Percentiles rank a stretch among this genome's conserved stretches.
phyloP scores from a whole-genome alignment of 1,284 basidiomycete genomes.

The Melanopsichium pennsylvanicum region DNA sequence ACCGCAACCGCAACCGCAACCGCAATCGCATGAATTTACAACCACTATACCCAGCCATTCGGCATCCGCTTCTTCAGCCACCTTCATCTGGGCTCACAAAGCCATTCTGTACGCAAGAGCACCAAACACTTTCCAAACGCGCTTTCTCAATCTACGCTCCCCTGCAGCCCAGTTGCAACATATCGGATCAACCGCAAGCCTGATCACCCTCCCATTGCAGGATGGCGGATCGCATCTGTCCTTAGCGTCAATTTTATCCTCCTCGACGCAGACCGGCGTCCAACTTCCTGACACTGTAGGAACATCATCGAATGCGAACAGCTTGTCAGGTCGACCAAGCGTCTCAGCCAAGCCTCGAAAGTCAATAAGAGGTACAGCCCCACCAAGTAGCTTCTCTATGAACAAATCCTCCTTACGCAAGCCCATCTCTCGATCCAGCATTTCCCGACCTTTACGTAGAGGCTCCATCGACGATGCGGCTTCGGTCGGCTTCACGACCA shows the following conservation, averaged over 20 bases:
- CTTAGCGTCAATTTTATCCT: conserved; percentile 7
- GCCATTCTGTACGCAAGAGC: conserved; percentile 93
- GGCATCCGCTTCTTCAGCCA: background rate
- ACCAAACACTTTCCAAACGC: conserved; percentile 55
- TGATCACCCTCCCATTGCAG: conserved; percentile 46
- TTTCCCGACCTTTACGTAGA: conserved; percentile 35
- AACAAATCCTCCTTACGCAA: conserved; percentile 21
- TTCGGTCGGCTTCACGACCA: conserved; percentile 38
- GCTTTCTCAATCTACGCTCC: conserved; percentile 75
- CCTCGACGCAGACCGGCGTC: conserved; percentile 8
- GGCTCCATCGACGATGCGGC: conserved; percentile 19
- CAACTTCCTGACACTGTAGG: background rate
- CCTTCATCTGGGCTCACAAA: conserved; percentile 83
- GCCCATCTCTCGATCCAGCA: conserved; percentile 36
- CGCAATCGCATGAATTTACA: too few relatives aligned
- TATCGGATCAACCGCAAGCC: conserved; percentile 40
- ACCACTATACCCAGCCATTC: conserved; percentile 8
- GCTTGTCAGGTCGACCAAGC: background rate
- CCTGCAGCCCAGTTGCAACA: conserved; percentile 54
- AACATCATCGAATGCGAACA: background rate
- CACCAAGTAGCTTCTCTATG: conserved; percentile 50
- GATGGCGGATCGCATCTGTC: conserved; percentile 29
- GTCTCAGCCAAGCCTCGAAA: conserved; percentile 14
- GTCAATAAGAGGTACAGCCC: conserved; percentile 32
- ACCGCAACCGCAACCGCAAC: background rate